Evolutionary conservation across 495 filamentous ascomycete genomes (phyloP), one percentile per base, ranked within the genome.

Genomic region (Bacidia gigantensis): DNA sequence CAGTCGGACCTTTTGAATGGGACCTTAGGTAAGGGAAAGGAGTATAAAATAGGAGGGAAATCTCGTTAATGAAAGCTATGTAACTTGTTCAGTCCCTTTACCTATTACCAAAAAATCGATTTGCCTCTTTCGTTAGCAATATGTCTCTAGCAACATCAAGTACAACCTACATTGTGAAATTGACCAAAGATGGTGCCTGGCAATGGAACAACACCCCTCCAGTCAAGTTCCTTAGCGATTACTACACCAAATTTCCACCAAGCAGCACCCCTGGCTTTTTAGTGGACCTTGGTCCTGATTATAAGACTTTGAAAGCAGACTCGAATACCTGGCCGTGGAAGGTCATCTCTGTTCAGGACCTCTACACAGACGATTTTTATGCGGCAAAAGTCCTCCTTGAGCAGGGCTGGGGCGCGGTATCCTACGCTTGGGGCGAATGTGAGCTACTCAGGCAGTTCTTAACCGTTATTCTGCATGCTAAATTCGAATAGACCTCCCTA

Each of bases 161-260:
- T 17, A 17, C 42, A 10, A 23, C n/a, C n/a, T 45, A 45, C 21
- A 17, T 45, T 5, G 42, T 45, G n/a, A 45, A 10, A 10, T 23
- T 45, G n/a, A 17, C 5, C 10, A 23, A 17, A 17, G 42, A 45
- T 5, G 42, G 42, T 45, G 18, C n/a, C 17, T 45, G 42, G 42
- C n/a, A 45, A 45, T 45, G 42, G 42, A 45, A 45, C n/a, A 45
- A 18, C 42, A 45, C 21, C n/a, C 42, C 42, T 18, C n/a, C 42
- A 45, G n/a, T 23, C 42, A 45, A 45, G 42, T 17, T 45, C 21
- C 42, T 17, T 23, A 23, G 21, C 42, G 42, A 45, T 45, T 45
- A 45, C 21, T 23, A 45, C n/a, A 23, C 42, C 42, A 45, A 45
- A 23, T 45, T 18, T 45, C n/a, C n/a, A 17, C 42, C 42, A 45